Percentiles rank a stretch among this genome's conserved stretches.
Evolutionary conservation across 2,329 filamentous ascomycete species (phyloP).

Genomic region (Aspergillus latus): DNA sequence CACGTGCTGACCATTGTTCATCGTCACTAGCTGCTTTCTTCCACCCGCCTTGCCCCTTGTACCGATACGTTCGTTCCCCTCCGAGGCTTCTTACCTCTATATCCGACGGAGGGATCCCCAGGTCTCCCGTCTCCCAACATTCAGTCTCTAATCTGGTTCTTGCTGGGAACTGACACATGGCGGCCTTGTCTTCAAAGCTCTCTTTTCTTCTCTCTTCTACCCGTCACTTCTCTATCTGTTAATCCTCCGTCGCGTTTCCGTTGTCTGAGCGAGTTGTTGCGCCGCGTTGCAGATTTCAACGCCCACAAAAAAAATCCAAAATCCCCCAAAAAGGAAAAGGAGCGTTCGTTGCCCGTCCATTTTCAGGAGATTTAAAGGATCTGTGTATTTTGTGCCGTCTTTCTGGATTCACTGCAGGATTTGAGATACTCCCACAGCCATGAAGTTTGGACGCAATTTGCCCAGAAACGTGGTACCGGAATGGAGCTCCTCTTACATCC

Average conservation of each 20-base stretch:
- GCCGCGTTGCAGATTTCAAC: not conserved
- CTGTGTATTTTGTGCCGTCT: not conserved
- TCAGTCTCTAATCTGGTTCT: conserved; percentile 6
- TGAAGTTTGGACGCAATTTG: conserved; percentile 54
- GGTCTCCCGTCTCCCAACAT: conserved; percentile 14
- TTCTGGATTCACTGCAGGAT: conserved; percentile 3
- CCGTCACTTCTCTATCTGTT: conserved; percentile 5
- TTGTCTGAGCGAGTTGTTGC: not conserved
- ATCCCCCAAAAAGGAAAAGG: not conserved
- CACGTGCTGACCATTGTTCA: conserved; percentile 17
- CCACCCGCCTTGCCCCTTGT: not conserved
- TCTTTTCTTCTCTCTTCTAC: conserved; percentile 14
- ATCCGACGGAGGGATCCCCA: conserved; percentile 3
- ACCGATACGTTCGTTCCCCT: not conserved
- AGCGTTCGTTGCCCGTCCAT: too few species aligned
- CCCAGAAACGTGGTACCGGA: conserved; percentile 52
- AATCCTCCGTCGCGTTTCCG: conserved; percentile 8
- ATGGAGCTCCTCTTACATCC: conserved; percentile 53
- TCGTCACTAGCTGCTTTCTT: conserved; percentile 1
- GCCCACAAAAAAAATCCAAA: not conserved
- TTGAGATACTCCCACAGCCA: conserved; percentile 26
- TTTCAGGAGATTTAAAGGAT: too few species aligned
- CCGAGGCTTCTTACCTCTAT: not conserved
- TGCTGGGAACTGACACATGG: conserved; percentile 24
- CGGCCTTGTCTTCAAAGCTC: conserved; percentile 15